Conservation (phyloP, 2,329 filamentous ascomycete species). For the Ilyonectria robusta region DNA sequence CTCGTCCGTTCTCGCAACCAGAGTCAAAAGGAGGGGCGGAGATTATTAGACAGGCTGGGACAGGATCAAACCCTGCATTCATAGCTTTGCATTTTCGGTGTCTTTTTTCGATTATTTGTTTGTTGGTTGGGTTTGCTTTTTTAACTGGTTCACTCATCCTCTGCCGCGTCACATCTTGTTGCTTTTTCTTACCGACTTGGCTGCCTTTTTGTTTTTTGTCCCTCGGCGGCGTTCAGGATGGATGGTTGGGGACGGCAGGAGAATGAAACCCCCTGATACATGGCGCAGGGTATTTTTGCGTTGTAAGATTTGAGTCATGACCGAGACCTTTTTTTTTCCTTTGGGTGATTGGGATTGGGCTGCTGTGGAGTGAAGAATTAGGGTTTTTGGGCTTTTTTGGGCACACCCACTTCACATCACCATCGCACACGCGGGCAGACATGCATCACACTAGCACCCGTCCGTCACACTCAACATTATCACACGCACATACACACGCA, state of each 20-base stretch:
- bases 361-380: constrained; percentile 27
- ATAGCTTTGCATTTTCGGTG: constrained; percentile 26
- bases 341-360: constrained; percentile 28
- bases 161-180: constrained; percentile 23
- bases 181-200: constrained; percentile 21
- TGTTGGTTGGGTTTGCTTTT: constrained; percentile 10
- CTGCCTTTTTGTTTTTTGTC: constrained; percentile 18
- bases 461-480: constrained; percentile 26
- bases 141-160: constrained; percentile 11
- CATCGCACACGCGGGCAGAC: constrained; percentile 22
- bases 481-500: constrained; percentile 25
- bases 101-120: constrained; percentile 25
- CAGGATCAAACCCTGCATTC: constrained; percentile 26
- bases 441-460: constrained; percentile 26
- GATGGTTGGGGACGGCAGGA: constrained; percentile 30
- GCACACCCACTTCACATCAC: constrained; percentile 31
- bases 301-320: constrained; percentile 34
- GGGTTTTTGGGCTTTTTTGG: constrained; percentile 26
- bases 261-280: constrained; percentile 34
- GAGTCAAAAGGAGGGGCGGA: constrained; percentile 28
- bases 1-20: constrained; percentile 12
- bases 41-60: constrained; percentile 26
- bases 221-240: constrained; percentile 36
- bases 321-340: constrained; percentile 19
- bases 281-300: constrained; percentile 37